Base-by-base conservation (phyloP, 2,329 filamentous ascomycete species). In the Ilyonectria destructans region DNA sequence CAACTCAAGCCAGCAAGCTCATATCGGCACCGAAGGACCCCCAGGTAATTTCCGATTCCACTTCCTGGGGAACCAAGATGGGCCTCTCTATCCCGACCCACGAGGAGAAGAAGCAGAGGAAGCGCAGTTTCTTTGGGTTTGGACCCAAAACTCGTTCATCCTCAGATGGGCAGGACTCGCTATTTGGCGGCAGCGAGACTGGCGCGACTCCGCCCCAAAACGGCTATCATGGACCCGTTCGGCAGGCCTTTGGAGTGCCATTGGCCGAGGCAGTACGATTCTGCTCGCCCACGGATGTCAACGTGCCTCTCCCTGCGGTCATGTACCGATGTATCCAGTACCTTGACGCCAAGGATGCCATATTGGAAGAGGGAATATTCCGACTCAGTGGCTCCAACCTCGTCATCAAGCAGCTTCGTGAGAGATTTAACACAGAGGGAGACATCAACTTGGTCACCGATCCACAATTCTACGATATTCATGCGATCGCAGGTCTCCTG, bases 291-390 rank as follows among this genome's bases (percentile, higher is more conserved):
- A 82, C 85, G 13, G 93, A 94, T 64, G 86, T 93, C 51, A 89
- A 90, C 68, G 90, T 94, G 7, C 91, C 93, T 31, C 84, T 99
- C 31, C 96, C 96, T 1, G 93, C 96, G 7, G 96, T 99, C 2
- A 94, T 98, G 9, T 99, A 97, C 82, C 92, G 96, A 65, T 98
- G 95, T 78, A 93, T 99, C 69, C 94, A 98, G 80, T 99, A 97
- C 80, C 87, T 99, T 19, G 92, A 94, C 72, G 88, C 90, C 7
- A 95, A 95, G 83, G 90, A 93, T 69, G 96, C 95, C 12, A 87
- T 92, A 55, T 87, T 86, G 6, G 96, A 99, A 80, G 96, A 99
- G 81, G 96, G 96, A 49, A 97, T 99, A 48, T 99, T 99, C 86
- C 91, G 96, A 58, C 86, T 99, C 48, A 98, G 95, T 80, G 96